Percentiles rank a stretch among this genome's conserved stretches.
phyloP scores from a whole-genome alignment of 1,284 basidiomycete genomes.

The Exsudoporus floridanus region DNA sequence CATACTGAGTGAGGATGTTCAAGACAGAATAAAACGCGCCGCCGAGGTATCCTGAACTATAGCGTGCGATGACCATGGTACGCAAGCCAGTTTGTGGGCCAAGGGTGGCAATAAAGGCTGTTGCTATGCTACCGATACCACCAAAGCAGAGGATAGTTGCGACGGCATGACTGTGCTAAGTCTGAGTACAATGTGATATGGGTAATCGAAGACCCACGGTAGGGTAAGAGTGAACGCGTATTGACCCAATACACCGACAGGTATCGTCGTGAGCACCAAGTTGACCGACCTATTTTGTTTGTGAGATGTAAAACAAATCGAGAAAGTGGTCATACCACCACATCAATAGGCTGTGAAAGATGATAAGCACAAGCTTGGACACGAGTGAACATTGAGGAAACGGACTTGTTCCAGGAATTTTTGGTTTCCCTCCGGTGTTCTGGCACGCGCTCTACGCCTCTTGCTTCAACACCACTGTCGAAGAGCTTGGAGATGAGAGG shows the following conservation, averaged over 20 bases:
- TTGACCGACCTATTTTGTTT: constrained; percentile 44
- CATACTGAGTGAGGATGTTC: constrained; percentile 57
- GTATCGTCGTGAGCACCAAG: constrained; percentile 52
- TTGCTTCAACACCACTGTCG: constrained; percentile 47
- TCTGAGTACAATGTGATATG: not conserved
- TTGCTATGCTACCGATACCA: constrained; percentile 41
- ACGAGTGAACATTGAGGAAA: not conserved
- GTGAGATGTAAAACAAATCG: not conserved
- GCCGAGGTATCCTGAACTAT: constrained; percentile 57
- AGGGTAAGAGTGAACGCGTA: constrained; percentile 53
- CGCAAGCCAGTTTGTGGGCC: constrained; percentile 61
- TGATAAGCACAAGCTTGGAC: constrained; percentile 19
- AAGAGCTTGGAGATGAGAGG: constrained; percentile 43
- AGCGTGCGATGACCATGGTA: constrained; percentile 59
- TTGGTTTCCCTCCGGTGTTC: constrained; percentile 47
- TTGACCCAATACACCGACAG: constrained; percentile 57
- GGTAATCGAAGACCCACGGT: constrained; percentile 30
- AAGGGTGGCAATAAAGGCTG: constrained; percentile 56
- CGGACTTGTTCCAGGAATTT: constrained; percentile 51
- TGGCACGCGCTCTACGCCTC: constrained; percentile 52
- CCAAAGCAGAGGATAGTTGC: constrained; percentile 47
- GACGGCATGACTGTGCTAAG: constrained; percentile 39
- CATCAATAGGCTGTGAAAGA: constrained; percentile 42
- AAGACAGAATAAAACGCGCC: constrained; percentile 56
- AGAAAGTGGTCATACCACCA: constrained; percentile 41